These are phyloP conservation scores for Achaetomium macrosporum DNA, from an alignment of 2,329 filamentous ascomycete genomes.

Conservation along the genomic window DNA sequence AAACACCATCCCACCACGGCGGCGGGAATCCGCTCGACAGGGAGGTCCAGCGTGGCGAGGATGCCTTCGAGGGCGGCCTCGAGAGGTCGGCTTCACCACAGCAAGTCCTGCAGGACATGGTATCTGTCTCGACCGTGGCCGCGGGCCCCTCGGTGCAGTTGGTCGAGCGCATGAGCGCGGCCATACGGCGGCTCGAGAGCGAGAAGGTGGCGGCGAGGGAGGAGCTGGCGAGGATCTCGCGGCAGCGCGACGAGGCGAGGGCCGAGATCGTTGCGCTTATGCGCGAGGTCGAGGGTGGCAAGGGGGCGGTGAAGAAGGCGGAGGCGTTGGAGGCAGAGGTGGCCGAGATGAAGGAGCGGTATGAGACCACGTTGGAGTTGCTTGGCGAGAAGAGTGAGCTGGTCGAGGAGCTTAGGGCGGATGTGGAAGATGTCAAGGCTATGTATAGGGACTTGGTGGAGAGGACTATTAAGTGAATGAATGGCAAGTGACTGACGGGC, in stretches of 20 bases:
- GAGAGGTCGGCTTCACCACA: slow-evolving; percentile 30
- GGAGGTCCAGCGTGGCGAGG: slow-evolving; percentile 31
- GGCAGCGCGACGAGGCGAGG: slow-evolving; percentile 89
- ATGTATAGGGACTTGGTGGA: slow-evolving; percentile 94
- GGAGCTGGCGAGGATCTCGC: slow-evolving; percentile 70
- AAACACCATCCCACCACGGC: slow-evolving; percentile 33
- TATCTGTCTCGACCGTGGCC: slow-evolving; percentile 82
- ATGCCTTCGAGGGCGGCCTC: slow-evolving; percentile 47
- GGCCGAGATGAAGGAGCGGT: slow-evolving; percentile 63
- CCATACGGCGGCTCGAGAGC: slow-evolving; percentile 81
- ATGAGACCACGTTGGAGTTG: slow-evolving; percentile 89
- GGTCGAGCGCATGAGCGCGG: slow-evolving; percentile 91
- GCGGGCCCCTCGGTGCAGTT: slow-evolving; percentile 91
- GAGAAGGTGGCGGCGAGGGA: slow-evolving; percentile 88
- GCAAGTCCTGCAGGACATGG: slow-evolving; percentile 72
- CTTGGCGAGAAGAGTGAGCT: slow-evolving; percentile 94
- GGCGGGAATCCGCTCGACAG: slow-evolving; percentile 7
- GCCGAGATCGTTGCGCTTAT: slow-evolving; percentile 85
- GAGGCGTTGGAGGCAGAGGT: slow-evolving; percentile 63
- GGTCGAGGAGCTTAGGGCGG: slow-evolving; percentile 82
- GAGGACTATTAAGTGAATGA: slow-evolving; percentile 52
- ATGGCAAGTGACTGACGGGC: background rate
- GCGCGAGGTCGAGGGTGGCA: slow-evolving; percentile 73
- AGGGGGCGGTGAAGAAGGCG: slow-evolving; percentile 53
- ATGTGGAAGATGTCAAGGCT: slow-evolving; percentile 88